Percentiles rank a stretch among this genome's conserved stretches.
Evolutionary conservation across 192 early-diverging fungal genomes (phyloP).

Genomic region (Entophlyctis helioformis): DNA sequence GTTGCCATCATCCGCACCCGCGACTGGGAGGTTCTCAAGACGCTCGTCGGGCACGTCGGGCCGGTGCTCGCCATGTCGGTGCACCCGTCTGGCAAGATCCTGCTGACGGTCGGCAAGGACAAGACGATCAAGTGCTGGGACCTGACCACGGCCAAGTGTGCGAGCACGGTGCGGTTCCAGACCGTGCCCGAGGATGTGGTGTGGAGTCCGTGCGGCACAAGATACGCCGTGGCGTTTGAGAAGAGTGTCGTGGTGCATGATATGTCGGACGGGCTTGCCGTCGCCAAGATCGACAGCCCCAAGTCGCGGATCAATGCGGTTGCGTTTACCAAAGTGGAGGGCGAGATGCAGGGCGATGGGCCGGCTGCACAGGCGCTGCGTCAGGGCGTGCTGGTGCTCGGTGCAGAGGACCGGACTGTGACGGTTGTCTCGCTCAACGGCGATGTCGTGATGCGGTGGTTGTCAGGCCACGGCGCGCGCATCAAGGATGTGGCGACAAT

Average conservation of each 20-base stretch:
- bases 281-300: constrained; percentile 6
- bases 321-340: constrained; percentile 5
- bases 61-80: constrained; percentile 70
- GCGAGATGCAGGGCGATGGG: no score
- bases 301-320: constrained; percentile 17
- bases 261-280: constrained; percentile 9
- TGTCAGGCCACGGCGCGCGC: constrained; percentile 18
- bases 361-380: background rate
- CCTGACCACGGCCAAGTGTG: constrained; percentile 22
- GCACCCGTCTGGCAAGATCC: constrained; percentile 92
- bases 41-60: constrained; percentile 56
- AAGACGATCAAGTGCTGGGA: constrained; percentile 36
- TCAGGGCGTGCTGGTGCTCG: constrained; percentile 13
- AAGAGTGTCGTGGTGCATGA: constrained; percentile 12
- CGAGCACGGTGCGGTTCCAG: constrained; percentile 22
- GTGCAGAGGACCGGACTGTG: constrained; percentile 23
- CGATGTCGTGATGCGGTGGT: constrained; percentile 4
- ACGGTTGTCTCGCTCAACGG: constrained; percentile 11
- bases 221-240: constrained; percentile 25
- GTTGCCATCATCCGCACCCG: constrained; percentile 84
- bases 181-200: constrained; percentile 16
- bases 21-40: constrained; percentile 94
- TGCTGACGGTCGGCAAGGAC: constrained; percentile 61
- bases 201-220: constrained; percentile 19
- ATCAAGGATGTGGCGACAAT: constrained; percentile 37